phyloP scores from a whole-genome alignment of 257 asterid species.

The Salvia rosmarinus region DNA sequence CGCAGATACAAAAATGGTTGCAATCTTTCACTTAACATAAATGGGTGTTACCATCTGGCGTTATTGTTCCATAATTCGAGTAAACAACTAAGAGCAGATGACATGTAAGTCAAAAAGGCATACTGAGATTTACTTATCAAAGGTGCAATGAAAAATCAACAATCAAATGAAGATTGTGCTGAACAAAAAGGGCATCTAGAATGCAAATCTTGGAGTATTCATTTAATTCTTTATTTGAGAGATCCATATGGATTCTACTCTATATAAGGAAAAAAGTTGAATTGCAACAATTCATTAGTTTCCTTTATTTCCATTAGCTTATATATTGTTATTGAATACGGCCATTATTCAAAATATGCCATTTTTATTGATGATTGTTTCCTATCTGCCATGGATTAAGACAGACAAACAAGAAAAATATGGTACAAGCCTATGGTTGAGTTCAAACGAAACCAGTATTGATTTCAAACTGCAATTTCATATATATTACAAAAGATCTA shows the following conservation, averaged over 20 bases:
- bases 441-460: not conserved
- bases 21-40: conserved; percentile 20
- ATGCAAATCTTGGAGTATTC: conserved; percentile 30
- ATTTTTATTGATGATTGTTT: conserved; percentile 33
- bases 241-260: conserved; percentile 25
- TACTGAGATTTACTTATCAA: conserved; percentile 20
- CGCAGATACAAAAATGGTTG: not conserved
- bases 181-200: conserved; percentile 24
- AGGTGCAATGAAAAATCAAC: conserved; percentile 13
- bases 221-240: conserved; percentile 26
- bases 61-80: conserved; percentile 4
- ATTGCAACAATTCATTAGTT: conserved; percentile 30
- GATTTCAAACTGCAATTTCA: not conserved
- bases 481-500: not conserved
- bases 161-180: conserved; percentile 13
- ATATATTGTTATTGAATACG: conserved; percentile 30
- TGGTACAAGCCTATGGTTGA: not conserved
- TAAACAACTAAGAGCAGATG: conserved; percentile 26
- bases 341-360: conserved; percentile 32
- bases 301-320: conserved; percentile 32
- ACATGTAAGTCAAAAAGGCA: not conserved
- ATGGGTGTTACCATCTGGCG: conserved; percentile 14
- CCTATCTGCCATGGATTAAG: conserved; percentile 14
- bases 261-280: conserved; percentile 28
- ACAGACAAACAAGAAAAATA: conserved; percentile 5